phyloP scores from a whole-genome alignment of 495 filamentous ascomycete species.

The Trichocladium antarcticum region DNA sequence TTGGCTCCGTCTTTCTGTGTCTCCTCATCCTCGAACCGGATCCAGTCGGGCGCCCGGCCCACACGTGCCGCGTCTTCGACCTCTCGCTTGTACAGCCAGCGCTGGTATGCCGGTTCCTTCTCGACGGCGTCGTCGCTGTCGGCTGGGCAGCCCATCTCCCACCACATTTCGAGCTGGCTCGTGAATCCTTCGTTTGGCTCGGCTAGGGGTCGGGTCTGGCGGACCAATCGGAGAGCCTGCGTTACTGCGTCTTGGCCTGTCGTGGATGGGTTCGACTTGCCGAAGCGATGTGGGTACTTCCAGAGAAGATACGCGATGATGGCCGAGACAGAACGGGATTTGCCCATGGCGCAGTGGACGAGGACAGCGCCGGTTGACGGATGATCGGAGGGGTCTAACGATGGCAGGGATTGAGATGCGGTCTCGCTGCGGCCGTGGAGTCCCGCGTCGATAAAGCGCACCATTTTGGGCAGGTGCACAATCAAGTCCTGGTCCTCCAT shows the following conservation, averaged over 20 bases:
- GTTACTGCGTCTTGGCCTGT: conserved; percentile 21
- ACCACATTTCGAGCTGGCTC: conserved; percentile 75
- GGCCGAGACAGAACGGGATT: conserved; percentile 78
- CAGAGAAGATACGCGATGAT: conserved; percentile 79
- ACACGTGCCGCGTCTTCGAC: conserved; percentile 61
- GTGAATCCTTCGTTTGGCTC: conserved; percentile 87
- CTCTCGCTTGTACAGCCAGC: conserved; percentile 76
- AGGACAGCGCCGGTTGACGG: conserved; percentile 28
- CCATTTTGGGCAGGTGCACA: conserved; percentile 61
- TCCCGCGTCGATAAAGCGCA: conserved; percentile 72
- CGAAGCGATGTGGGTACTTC: conserved; percentile 40
- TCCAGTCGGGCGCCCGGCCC: conserved; percentile 50
- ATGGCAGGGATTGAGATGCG: too few species aligned
- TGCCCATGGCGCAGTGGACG: conserved; percentile 80
- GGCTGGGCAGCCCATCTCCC: conserved; percentile 66
- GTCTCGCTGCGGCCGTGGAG: conserved; percentile 30
- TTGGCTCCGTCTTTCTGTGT: conserved; percentile 8
- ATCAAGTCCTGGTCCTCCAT: conserved; percentile 76
- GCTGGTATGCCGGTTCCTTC: conserved; percentile 62
- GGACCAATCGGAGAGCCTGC: conserved; percentile 43
- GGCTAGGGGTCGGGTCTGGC: conserved; percentile 54
- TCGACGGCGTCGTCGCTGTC: conserved; percentile 43
- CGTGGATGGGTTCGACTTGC: conserved; percentile 20
- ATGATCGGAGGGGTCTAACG: background rate
- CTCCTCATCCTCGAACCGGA: conserved; percentile 76